Evolutionary conservation across 257 asterid species (phyloP), one percentile per base, ranked within the genome.

Genomic region (Lantana camara): DNA sequence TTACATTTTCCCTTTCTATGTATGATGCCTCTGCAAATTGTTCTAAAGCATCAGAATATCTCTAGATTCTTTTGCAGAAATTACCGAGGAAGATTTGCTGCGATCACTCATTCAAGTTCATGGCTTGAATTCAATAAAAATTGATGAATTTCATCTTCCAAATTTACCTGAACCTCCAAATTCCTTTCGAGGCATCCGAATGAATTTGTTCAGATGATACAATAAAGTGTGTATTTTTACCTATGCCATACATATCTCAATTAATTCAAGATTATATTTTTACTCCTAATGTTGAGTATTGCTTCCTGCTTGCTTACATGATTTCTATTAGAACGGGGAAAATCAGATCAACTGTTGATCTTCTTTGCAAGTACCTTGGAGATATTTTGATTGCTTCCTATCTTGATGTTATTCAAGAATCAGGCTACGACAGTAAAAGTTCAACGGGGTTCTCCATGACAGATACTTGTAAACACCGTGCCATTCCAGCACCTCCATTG

Each of bases 291-390:
- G 9, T 55, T 80, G 66, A 65, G 56, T 48, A n/a, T 27, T 58
- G 34, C 27, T 73, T 62, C 32, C 10, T n/a, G n/a, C n/a, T n/a
- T n/a, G n/a, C n/a, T n/a, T n/a, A n/a, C n/a, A 37, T 66, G 55
- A 9, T 49, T 73, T 57, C 34, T 63, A 22, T 41, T 75, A 93
- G 99, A 68, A 75, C 80, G 69, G 97, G 99, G 53, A 87, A 71
- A 75, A 90, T 84, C 73, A 81, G 93, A 66, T 54, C 79, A 37
- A 65, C 84, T 42, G 87, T 78, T 40, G 81, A 94, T 74, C 89
- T 88, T 75, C 96, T 94, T 12, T 83, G 96, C 72, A 94, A 94
- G 92, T 90, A 94, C 88, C 89, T 94, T 44, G 99, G 99, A 23
- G 99, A 94, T 77, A 75, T 88, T 68, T 67, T 90, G 74, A 94